phyloP scores from a whole-genome alignment of 2,329 filamentous ascomycete genomes.

The Grosmannia clavigera region DNA sequence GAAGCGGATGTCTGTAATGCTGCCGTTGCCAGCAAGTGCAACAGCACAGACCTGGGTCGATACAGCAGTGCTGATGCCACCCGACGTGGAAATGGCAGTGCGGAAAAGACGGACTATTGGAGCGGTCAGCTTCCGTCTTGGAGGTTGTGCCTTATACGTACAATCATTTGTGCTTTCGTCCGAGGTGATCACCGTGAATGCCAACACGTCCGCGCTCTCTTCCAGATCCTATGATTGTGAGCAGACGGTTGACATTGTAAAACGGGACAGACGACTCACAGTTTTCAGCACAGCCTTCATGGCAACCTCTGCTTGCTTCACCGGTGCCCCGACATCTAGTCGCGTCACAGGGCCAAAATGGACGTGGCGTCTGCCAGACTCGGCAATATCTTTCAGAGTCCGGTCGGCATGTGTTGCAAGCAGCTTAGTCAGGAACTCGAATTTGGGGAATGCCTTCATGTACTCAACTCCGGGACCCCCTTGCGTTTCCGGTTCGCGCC shows the following conservation, averaged over 20 bases:
- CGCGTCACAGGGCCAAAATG: conserved; percentile 46
- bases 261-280: conserved; percentile 14
- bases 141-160: conserved; percentile 14
- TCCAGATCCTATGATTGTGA: conserved; percentile 13
- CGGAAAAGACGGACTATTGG: conserved; percentile 44
- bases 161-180: conserved; percentile 21
- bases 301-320: conserved; percentile 42
- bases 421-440: conserved; percentile 52
- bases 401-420: conserved; percentile 44
- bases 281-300: conserved; percentile 31
- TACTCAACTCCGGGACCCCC: conserved; percentile 21
- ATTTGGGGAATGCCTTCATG: conserved; percentile 41
- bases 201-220: conserved; percentile 21
- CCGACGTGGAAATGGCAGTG: conserved; percentile 36
- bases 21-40: conserved; percentile 24
- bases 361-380: conserved; percentile 56
- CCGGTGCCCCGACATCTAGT: conserved; percentile 30
- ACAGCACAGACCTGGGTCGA: conserved; percentile 27
- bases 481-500: conserved; percentile 1
- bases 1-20: conserved; percentile 54
- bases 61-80: conserved; percentile 42
- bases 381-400: conserved; percentile 56
- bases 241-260: conserved; percentile 2
- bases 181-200: conserved; percentile 20
- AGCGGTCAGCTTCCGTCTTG: background rate